Base-by-base conservation (phyloP, 805 yeast genomes). In the Millerozyma miso region DNA sequence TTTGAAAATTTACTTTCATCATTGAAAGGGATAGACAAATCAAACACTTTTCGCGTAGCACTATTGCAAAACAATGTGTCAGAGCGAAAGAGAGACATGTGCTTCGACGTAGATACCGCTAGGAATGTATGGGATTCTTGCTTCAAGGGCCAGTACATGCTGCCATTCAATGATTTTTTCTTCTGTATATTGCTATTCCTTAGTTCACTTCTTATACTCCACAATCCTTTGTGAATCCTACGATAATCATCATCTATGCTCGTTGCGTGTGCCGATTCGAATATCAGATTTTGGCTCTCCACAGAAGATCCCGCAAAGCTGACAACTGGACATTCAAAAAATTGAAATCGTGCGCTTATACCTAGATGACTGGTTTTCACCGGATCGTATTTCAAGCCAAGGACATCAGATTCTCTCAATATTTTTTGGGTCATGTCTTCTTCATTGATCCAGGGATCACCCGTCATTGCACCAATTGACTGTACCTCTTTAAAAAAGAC, bases 31-130 rank as follows among this genome's bases (percentile, higher is more conserved):
- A 62, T 51, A 1, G 54, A 52, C 47, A 68, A 53, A 14, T 65
- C 64, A 50, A 76, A 78, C 1, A 77, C 53, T 17, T 65, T 55
- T 3, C 67, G 57, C 1, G 79, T 71, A 1, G 77, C 67, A 3
- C 77, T 68, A 48, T 67, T 72, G 52, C 81, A 77, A 31, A 73
- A 64, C 17, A 80, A 59, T 8, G 69, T 63, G 39, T 73, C 72
- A 0, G 64, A 63, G 19, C 72, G 60, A 48, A 76, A 73, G 19
- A 80, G 53, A 0, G 75, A 81, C 12, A 74, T 47, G 35, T 64
- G 61, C 19, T 61, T 50, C 4, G 69, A 65, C 0, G 83, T 76
- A 0, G 83, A 71, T 1, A 70, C 66, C 6, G 76, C 47, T 3
- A 58, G 44, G 17, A 55, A 45, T 19, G 32, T 35, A 2, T 16